These are phyloP conservation scores for Drosera capensis DNA, from an alignment of 148 eudicot species.

Conservation along the genomic window DNA sequence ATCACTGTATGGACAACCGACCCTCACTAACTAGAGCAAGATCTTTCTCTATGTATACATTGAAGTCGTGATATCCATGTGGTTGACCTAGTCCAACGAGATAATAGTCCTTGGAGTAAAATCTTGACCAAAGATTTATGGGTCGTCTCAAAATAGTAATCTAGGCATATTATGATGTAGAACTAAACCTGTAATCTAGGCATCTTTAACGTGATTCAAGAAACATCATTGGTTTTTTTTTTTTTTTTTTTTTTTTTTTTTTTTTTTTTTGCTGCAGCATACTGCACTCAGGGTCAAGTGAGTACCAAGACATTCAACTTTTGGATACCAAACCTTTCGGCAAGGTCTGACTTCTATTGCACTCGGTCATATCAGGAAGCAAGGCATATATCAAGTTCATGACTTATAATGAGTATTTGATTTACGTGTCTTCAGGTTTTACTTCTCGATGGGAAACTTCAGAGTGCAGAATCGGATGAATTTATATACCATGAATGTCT, in stretches of 20 bases:
- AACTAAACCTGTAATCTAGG: no score
- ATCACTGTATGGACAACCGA: no score
- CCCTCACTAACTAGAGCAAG: no score
- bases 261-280: conserved; percentile 28
- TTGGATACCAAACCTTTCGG: conserved; percentile 70
- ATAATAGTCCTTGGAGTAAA: no score
- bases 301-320: conserved; percentile 67
- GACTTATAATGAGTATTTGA: not conserved
- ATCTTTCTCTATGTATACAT: no score
- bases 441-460: conserved; percentile 79
- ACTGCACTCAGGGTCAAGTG: conserved; percentile 53
- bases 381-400: not conserved
- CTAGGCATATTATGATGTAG: no score
- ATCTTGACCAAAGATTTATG: no score
- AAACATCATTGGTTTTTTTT: no score
- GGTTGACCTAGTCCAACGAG: no score
- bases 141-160: no score
- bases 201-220: no score
- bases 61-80: no score
- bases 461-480: conserved; percentile 72
- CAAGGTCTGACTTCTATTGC: conserved; percentile 28
- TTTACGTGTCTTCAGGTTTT: conserved; percentile 25
- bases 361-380: not conserved
- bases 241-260: not conserved
- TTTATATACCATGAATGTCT: conserved; percentile 78